Evolutionary conservation across 202 grass and related monocot species (phyloP).

Genomic region (Panicum hallii): DNA sequence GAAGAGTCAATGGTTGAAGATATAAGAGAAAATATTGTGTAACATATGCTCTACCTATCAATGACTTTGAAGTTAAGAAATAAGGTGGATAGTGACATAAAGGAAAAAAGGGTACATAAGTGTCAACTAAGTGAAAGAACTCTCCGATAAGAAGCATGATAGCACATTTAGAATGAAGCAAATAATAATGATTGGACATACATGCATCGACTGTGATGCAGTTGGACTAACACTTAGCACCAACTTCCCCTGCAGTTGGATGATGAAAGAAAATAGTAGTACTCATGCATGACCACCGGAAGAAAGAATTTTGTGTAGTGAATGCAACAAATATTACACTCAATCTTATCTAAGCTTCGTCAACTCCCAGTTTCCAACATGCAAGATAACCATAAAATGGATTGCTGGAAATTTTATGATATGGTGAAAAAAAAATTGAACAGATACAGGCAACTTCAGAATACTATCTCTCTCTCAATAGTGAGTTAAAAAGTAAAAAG

Average conservation of each 20-base stretch:
- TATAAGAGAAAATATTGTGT: slow-evolving; percentile 5
- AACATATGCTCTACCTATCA: slow-evolving; percentile 12
- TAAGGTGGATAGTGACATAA: not conserved
- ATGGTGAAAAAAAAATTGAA: not conserved
- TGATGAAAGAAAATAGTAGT: not conserved
- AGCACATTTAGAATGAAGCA: not conserved
- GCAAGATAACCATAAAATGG: not conserved
- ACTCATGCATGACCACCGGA: not conserved
- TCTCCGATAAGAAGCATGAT: not conserved
- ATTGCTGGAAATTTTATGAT: not conserved
- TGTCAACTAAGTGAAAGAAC: slow-evolving; percentile 7
- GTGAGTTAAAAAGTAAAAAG: slow-evolving; percentile 19
- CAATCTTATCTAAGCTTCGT: slow-evolving; percentile 21
- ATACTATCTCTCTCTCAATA: not conserved
- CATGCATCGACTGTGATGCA: not conserved
- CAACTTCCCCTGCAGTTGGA: slow-evolving; percentile 16
- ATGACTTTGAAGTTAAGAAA: slow-evolving; percentile 21
- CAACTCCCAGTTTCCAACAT: not conserved
- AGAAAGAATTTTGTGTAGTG: not conserved
- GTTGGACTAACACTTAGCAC: not conserved
- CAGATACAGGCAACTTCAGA: not conserved
- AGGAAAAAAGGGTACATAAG: slow-evolving; percentile 15
- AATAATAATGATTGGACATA: not conserved
- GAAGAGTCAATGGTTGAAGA: slow-evolving; percentile 23
- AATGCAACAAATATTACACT: slow-evolving; percentile 21